These are phyloP conservation scores for Morella rubra DNA, from an alignment of 306 rosid genomes.

Conservation along the genomic window DNA sequence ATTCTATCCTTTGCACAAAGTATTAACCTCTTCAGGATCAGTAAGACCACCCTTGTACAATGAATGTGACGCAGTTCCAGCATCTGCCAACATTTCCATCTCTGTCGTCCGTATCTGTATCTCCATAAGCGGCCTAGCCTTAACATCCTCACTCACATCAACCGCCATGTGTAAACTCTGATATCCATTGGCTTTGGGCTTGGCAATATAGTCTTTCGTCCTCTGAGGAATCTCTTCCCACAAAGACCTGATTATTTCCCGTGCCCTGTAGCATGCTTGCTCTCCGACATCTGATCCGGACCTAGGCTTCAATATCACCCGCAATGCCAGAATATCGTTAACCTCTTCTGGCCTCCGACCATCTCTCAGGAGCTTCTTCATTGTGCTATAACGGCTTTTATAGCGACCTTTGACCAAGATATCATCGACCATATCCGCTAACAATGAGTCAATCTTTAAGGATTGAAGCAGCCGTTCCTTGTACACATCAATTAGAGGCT, in stretches of 20 bases:
- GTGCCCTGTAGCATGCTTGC: conserved; percentile 76
- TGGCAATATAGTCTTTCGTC: conserved; percentile 81
- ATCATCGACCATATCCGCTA: conserved; percentile 50
- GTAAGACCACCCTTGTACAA: conserved; percentile 88
- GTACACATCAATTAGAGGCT: conserved; percentile 58
- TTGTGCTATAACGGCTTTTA: conserved; percentile 85
- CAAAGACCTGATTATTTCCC: conserved; percentile 51
- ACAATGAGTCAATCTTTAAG: conserved; percentile 48
- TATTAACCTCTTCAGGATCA: conserved; percentile 78
- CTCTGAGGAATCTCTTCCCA: conserved; percentile 82
- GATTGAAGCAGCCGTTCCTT: conserved; percentile 50
- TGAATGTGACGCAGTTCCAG: conserved; percentile 90
- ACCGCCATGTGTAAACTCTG: conserved; percentile 90
- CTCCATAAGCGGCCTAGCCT: conserved; percentile 75
- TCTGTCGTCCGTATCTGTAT: conserved; percentile 81
- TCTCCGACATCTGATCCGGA: conserved; percentile 52
- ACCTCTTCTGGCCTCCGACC: conserved; percentile 84
- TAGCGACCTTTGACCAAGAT: conserved; percentile 67
- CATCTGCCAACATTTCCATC: conserved; percentile 78
- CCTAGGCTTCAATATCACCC: conserved; percentile 69
- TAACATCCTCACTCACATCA: conserved; percentile 64
- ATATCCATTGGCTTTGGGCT: conserved; percentile 84
- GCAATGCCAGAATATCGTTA: conserved; percentile 75
- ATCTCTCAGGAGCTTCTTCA: conserved; percentile 89
- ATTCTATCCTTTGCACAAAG: conserved; percentile 6